Percentiles rank a stretch among this genome's conserved stretches.
Evolutionary conservation across 2,329 filamentous ascomycete species (phyloP).

Genomic region (Fulvia fulva): DNA sequence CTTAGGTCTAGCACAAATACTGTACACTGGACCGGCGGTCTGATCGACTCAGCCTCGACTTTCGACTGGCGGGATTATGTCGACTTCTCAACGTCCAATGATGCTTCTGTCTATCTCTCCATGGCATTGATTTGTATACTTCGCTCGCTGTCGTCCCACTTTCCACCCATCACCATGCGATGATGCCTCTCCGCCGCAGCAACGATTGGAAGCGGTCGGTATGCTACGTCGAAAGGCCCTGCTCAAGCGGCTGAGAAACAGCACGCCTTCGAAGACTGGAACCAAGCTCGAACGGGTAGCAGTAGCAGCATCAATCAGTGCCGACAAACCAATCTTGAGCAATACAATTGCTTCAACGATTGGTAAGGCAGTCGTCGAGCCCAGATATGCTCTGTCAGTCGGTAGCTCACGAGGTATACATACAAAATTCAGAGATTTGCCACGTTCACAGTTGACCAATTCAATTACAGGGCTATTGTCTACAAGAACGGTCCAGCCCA

Average conservation of each 20-base stretch:
- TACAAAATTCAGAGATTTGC: not conserved
- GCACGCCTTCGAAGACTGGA: not conserved
- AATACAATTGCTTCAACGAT: not conserved
- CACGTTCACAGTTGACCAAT: not conserved
- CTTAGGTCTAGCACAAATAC: not conserved
- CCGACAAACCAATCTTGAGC: not conserved
- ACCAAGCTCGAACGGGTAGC: not conserved
- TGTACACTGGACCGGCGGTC: not conserved
- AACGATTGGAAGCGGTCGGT: not conserved
- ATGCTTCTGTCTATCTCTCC: not conserved
- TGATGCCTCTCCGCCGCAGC: not conserved
- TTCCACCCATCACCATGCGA: not conserved
- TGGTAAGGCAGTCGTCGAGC: not conserved
- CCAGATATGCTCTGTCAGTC: not conserved
- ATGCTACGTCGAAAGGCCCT: conserved; percentile 1
- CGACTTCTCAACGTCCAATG: not conserved
- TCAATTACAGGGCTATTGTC: not conserved
- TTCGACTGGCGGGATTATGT: not conserved
- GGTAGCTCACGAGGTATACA: not conserved
- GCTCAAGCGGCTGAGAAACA: conserved; percentile 4
- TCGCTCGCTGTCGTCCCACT: too few relatives aligned
- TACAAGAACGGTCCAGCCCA: not conserved
- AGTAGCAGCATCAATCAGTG: not conserved
- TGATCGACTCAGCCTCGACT: not conserved
- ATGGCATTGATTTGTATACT: not conserved